Conservation (phyloP, 2,329 filamentous ascomycete genomes). For the Fusarium stilboides region DNA sequence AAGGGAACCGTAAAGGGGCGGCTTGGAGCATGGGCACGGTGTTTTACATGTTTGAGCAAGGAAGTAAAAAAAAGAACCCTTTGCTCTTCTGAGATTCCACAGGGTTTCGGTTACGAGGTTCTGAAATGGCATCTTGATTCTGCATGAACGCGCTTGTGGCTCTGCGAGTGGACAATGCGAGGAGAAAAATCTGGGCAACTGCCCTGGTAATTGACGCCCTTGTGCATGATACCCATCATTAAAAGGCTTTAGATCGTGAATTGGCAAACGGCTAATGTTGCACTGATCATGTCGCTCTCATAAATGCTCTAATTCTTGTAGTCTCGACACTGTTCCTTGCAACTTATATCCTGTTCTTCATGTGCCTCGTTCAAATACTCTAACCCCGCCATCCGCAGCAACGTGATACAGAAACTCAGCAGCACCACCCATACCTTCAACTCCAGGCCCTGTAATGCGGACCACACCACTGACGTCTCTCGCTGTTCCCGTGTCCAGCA, state of each 20-base stretch:
- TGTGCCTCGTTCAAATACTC: slow-evolving; percentile 84
- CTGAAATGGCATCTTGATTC: slow-evolving; percentile 57
- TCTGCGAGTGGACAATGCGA: slow-evolving; percentile 5
- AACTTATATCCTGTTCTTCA: slow-evolving; percentile 29
- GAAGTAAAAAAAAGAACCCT: slow-evolving; percentile 46
- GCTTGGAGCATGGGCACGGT: slow-evolving; percentile 56
- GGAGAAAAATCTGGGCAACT: not conserved
- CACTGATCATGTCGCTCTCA: not conserved
- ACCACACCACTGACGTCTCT: slow-evolving; percentile 92
- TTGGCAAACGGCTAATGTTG: not conserved
- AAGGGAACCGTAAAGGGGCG: slow-evolving; percentile 39
- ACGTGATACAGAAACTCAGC: slow-evolving; percentile 88
- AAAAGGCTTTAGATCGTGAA: not conserved
- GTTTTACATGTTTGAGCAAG: slow-evolving; percentile 56
- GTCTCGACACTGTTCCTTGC: not conserved
- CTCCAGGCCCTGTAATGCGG: slow-evolving; percentile 72
- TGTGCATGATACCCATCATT: slow-evolving; percentile 3
- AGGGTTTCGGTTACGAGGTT: slow-evolving; percentile 53
- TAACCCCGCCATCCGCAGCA: slow-evolving; percentile 82
- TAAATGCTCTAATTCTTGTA: not conserved
- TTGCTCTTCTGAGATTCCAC: slow-evolving; percentile 53
- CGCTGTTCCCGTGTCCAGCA: slow-evolving; percentile 89
- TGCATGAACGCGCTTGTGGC: slow-evolving; percentile 45
- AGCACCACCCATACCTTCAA: slow-evolving; percentile 61
- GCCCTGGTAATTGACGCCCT: slow-evolving; percentile 15